A percentile compares a stretch with the other conserved stretches of the same genome.
Evolutionary conservation across 2,329 filamentous ascomycete species (phyloP).

Genomic region (Cercospora citrullina): DNA sequence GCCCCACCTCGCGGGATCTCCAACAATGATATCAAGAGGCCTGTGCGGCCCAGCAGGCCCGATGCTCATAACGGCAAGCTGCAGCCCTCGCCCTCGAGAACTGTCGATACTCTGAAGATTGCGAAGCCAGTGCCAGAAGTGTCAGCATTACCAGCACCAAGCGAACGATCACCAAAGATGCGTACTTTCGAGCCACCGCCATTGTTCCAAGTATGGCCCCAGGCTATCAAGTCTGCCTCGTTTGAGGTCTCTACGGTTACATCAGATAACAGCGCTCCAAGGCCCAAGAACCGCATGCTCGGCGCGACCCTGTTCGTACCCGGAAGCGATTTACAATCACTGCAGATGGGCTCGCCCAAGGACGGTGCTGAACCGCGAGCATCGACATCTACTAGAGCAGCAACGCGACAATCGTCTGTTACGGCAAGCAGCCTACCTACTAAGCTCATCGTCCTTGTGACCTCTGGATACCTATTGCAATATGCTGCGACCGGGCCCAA

Average conservation of each 20-base stretch:
- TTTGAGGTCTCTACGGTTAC: conserved; percentile 67
- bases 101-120: conserved; percentile 10
- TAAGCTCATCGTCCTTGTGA: conserved; percentile 72
- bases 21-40: conserved; percentile 14
- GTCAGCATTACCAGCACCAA: conserved; percentile 16
- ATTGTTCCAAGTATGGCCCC: conserved; percentile 82
- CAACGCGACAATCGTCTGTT: conserved; percentile 19
- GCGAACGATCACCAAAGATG: conserved; percentile 8
- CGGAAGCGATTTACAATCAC: conserved; percentile 12
- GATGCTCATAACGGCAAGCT: conserved; percentile 9
- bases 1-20: conserved; percentile 17
- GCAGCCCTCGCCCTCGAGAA: conserved; percentile 22
- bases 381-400: conserved; percentile 22
- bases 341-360: conserved; percentile 15
- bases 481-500: conserved; percentile 70
- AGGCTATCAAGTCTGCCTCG: conserved; percentile 73
- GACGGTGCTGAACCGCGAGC: conserved; percentile 22
- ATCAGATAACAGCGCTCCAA: conserved; percentile 55
- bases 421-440: conserved; percentile 55
- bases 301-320: conserved; percentile 18
- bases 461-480: conserved; percentile 71
- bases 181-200: conserved; percentile 58
- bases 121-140: conserved; percentile 12
- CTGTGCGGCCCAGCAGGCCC: not conserved
- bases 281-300: conserved; percentile 22